A percentile compares a stretch with the other conserved stretches of the same genome.
phyloP scores from a whole-genome alignment of 2,329 filamentous ascomycete species.

The Arthrobotrys megalospora region DNA sequence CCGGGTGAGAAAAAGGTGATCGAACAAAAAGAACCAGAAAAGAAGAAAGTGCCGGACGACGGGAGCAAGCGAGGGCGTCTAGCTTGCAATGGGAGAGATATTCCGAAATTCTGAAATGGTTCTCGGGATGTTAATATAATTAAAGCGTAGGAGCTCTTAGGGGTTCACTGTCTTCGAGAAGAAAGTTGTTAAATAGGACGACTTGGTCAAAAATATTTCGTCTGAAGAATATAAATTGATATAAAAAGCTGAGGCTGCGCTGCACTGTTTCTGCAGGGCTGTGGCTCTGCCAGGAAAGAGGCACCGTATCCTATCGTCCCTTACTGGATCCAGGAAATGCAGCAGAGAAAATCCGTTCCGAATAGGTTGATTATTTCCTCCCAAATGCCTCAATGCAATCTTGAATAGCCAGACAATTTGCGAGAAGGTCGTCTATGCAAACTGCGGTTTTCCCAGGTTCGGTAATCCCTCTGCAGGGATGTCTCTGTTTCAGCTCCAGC shows the following conservation, averaged over 20 bases:
- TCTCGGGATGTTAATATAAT: constrained; percentile 38
- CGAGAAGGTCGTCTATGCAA: constrained; percentile 55
- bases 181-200: constrained; percentile 41
- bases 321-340: constrained; percentile 47
- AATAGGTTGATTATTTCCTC: constrained; percentile 55
- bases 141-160: constrained; percentile 51
- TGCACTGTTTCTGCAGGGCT: constrained; percentile 26
- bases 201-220: constrained; percentile 37
- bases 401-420: constrained; percentile 59
- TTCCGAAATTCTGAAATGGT: constrained; percentile 53
- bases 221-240: constrained; percentile 45
- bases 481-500: constrained; percentile 58
- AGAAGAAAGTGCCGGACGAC: constrained; percentile 41
- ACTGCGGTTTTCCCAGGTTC: constrained; percentile 60
- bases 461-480: constrained; percentile 60
- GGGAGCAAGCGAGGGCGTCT: constrained; percentile 60
- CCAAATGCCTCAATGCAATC: constrained; percentile 61
- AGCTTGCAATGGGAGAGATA: constrained; percentile 51
- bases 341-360: constrained; percentile 58
- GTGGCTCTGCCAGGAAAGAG: constrained; percentile 35
- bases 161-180: constrained; percentile 49
- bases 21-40: constrained; percentile 14
- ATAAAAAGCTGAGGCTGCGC: constrained; percentile 32
- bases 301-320: constrained; percentile 31
- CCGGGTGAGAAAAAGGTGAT: constrained; percentile 30